A percentile compares a stretch with the other conserved stretches of the same genome.
Evolutionary conservation across 2,329 filamentous ascomycete species (phyloP).

Genomic region (Stagonosporopsis vannaccii): DNA sequence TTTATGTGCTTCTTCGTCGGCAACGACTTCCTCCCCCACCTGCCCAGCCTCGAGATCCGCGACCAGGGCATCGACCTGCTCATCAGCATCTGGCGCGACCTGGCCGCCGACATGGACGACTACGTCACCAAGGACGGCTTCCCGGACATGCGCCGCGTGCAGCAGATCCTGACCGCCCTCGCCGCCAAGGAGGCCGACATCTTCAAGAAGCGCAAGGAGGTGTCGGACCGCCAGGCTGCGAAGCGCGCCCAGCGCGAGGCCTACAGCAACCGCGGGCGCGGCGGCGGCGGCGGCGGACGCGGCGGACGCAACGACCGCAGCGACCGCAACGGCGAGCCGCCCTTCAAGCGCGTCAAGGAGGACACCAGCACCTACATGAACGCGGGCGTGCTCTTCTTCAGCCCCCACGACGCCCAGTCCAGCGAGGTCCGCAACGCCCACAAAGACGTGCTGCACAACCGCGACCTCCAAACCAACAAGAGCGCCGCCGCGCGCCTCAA

Average conservation of each 20-base stretch:
- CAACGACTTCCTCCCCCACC: constrained; percentile 96
- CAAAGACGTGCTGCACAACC: constrained; percentile 87
- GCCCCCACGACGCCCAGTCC: constrained; percentile 47
- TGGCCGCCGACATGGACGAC: constrained; percentile 87
- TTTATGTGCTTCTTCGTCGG: constrained; percentile 99
- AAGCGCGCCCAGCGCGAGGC: constrained; percentile 65
- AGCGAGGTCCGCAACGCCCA: constrained; percentile 65
- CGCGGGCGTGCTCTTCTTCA: constrained; percentile 46
- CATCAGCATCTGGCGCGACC: constrained; percentile 96
- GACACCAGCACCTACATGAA: constrained; percentile 45
- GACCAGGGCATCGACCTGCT: constrained; percentile 97
- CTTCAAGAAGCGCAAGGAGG: constrained; percentile 85
- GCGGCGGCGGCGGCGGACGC: constrained; percentile 21
- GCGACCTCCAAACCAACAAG: constrained; percentile 80
- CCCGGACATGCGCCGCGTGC: constrained; percentile 85
- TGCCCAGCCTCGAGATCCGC: constrained; percentile 96
- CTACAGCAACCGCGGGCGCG: constrained; percentile 42
- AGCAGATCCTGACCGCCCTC: constrained; percentile 85
- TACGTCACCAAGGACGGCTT: constrained; percentile 96
- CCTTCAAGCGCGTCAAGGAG: constrained; percentile 46
- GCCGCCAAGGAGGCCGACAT: constrained; percentile 94
- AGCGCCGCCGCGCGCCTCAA: constrained; percentile 89
- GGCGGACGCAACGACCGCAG: constrained; percentile 44
- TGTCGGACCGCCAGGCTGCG: constrained; percentile 82
- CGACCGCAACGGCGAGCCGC: constrained; percentile 25